Conservation (phyloP, 306 rosid species). For the Styphnolobium japonicum region DNA sequence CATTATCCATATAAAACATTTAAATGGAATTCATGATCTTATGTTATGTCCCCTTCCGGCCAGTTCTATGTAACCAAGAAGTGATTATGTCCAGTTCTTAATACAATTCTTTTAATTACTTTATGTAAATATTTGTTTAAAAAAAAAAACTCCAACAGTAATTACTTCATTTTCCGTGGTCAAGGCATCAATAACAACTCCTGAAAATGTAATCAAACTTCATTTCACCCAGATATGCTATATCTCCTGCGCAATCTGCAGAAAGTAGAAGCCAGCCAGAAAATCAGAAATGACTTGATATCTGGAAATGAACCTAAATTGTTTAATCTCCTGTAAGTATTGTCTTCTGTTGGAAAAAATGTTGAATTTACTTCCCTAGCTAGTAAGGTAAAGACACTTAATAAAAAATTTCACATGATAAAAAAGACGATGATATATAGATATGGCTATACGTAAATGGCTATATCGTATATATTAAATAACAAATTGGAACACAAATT, state of each 20-base stretch:
- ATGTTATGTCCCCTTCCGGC: no score
- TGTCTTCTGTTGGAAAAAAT: background rate
- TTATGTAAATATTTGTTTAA: background rate
- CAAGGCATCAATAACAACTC: conserved; percentile 1
- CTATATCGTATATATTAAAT: no score
- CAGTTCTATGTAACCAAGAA: no score
- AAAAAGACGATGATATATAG: no score
- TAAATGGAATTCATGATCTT: no score
- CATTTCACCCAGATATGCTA: background rate
- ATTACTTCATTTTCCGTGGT: background rate
- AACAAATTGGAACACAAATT: no score
- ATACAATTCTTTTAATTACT: no score
- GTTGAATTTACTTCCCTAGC: background rate
- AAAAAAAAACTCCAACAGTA: background rate
- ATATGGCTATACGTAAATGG: no score
- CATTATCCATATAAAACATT: no score
- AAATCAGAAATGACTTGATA: background rate
- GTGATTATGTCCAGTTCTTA: no score
- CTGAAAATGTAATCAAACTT: background rate
- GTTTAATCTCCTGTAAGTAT: background rate
- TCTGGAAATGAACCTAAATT: background rate
- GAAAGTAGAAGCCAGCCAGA: background rate
- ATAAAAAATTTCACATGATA: no score
- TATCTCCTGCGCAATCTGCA: background rate
- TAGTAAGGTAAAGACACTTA: background rate